These are phyloP conservation scores for Stachybotrys chartarum DNA, from an alignment of 2,329 filamentous ascomycete species.

Conservation along the genomic window DNA sequence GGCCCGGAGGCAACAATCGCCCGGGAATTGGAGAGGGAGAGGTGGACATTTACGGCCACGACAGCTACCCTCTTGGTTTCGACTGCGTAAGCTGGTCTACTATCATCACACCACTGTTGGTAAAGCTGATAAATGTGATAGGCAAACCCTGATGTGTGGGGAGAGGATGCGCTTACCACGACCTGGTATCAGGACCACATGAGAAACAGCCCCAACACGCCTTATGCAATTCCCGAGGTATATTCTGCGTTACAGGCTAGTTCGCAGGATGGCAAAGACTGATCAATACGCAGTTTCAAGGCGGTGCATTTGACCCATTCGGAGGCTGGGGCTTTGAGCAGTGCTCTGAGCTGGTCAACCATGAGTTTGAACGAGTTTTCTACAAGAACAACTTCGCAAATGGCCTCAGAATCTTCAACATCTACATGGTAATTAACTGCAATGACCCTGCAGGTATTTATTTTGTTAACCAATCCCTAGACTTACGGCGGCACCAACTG, in stretches of 20 bases:
- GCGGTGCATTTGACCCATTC: constrained; percentile 67
- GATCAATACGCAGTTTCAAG: constrained; percentile 48
- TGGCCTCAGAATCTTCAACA: constrained; percentile 59
- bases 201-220: constrained; percentile 56
- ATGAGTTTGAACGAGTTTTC: constrained; percentile 72
- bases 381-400: constrained; percentile 69
- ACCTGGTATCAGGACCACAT: constrained; percentile 49
- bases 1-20: neutral
- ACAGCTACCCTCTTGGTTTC: constrained; percentile 55
- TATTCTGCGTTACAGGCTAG: fast-evolving
- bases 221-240: constrained; percentile 48
- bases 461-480: constrained; percentile 18
- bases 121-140: neutral
- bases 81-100: constrained; percentile 33
- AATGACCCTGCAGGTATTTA: neutral
- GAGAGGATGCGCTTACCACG: constrained; percentile 19
- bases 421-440: constrained; percentile 58
- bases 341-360: constrained; percentile 58
- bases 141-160: constrained; percentile 40
- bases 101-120: too few species aligned
- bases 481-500: constrained; percentile 76
- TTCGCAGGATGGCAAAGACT: too few species aligned
- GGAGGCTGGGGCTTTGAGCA: constrained; percentile 63
- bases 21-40: neutral
- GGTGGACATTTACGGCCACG: constrained; percentile 36